Evolutionary conservation across 305 asterid species (phyloP).

Genomic region (Plantago lanceolata): DNA sequence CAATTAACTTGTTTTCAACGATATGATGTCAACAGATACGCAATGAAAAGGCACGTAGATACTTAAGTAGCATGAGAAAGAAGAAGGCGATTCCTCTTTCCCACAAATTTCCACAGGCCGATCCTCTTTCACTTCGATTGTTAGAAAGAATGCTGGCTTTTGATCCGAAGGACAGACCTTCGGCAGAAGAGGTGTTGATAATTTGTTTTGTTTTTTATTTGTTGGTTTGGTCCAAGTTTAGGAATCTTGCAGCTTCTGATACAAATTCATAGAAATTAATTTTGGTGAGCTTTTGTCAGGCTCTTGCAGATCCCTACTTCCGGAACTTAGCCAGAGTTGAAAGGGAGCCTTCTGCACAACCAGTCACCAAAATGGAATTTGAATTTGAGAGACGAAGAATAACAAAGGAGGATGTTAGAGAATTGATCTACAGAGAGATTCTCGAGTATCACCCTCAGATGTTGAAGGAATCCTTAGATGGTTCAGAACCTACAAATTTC

Average conservation of each 20-base stretch:
- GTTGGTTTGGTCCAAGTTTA: conserved; percentile 1
- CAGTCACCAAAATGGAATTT: conserved; percentile 92
- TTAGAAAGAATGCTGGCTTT: conserved; percentile 91
- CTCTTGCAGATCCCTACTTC: conserved; percentile 97
- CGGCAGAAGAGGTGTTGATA: conserved; percentile 73
- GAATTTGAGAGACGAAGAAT: conserved; percentile 95
- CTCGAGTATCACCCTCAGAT: conserved; percentile 94
- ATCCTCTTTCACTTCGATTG: conserved; percentile 86
- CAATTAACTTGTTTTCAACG: conserved; percentile 19
- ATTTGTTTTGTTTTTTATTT: not conserved
- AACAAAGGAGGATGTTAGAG: conserved; percentile 90
- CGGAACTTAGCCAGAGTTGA: conserved; percentile 93
- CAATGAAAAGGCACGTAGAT: conserved; percentile 95
- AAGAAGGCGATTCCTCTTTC: conserved; percentile 73
- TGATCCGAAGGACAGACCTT: conserved; percentile 90
- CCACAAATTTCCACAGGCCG: conserved; percentile 80
- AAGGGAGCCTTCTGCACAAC: conserved; percentile 97
- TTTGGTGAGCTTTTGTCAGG: conserved; percentile 45
- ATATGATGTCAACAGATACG: conserved; percentile 58
- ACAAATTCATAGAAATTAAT: conserved; percentile 26
- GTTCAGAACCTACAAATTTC: conserved; percentile 85
- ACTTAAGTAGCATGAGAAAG: conserved; percentile 88
- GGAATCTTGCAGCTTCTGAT: conserved; percentile 2
- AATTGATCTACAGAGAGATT: conserved; percentile 78
- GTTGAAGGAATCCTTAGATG: conserved; percentile 87